Evolutionary conservation across 2,329 filamentous ascomycete species (phyloP), one percentile per base, ranked within the genome.

Genomic region (Xylariaceae sp.): DNA sequence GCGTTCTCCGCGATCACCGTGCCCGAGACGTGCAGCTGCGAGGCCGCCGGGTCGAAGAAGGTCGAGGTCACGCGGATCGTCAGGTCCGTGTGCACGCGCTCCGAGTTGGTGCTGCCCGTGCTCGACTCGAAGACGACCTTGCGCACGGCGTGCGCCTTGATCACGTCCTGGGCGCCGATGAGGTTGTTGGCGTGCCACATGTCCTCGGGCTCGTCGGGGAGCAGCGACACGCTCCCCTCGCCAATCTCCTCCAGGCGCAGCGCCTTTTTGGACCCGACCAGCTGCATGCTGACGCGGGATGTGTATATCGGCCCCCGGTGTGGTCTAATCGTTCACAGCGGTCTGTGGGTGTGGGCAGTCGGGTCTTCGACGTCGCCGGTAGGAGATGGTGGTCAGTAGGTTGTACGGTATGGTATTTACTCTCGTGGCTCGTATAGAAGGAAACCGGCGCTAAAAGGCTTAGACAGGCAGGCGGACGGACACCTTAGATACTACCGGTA

Each of bases 151-250:
- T 73, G 69, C 12, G 70, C 73, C 40, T 65, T 64, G 44, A 78
- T 59, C 29, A 69, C 49, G 45, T 78, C 73, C 40, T 66, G 63
- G 36, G 64, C 54, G 8, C 65, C 58, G 46, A 78, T 75, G 39
- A 78, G 63, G 57, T 77, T 77, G 54, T 77, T 75, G 45, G 71
- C 70, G 42, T 77, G 72, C 73, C 73, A 77, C 50, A 64, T 63
- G 39, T 67, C 63, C 39, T 67, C 63, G 22, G 62, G 60, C 18
- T 65, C 63, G 18, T 51, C 50, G 13, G 63, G 60, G 13, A 64
- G 42, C n/a, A 67, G 52, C 10, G 55, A 51, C 13, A 66, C 51
- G 36, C 59, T 57, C 10, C 51, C 57, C 36, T 64, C 60, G 35
- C 56, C 59, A 30, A 64, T 43, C 19, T 57, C 55, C 33, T 59